phyloP scores from a whole-genome alignment of 2,329 filamentous ascomycete species.

The Xylaria sp. region DNA sequence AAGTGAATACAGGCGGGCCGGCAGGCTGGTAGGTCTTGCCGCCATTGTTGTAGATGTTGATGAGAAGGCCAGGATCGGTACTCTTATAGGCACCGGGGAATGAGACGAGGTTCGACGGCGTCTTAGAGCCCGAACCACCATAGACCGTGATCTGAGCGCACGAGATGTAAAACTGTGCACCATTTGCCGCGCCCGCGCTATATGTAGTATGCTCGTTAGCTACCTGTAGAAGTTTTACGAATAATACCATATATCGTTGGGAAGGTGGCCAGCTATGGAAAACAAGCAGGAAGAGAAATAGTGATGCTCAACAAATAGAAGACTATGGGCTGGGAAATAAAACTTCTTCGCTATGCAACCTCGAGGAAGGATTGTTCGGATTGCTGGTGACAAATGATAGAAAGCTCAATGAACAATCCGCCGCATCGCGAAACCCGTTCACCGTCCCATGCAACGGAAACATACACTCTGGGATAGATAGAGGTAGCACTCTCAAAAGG shows the following conservation, averaged over 20 bases:
- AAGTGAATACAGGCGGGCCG: conserved; percentile 36
- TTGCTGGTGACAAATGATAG: too few relatives aligned
- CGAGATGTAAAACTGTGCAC: conserved; percentile 53
- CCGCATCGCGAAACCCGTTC: too few relatives aligned
- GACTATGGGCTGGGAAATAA: too few relatives aligned
- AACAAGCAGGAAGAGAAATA: too few relatives aligned
- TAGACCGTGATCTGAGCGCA: conserved; percentile 52
- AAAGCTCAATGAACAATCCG: background rate
- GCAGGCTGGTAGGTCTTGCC: conserved; percentile 46
- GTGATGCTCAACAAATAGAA: too few relatives aligned
- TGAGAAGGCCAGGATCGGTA: conserved; percentile 49
- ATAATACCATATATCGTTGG: background rate
- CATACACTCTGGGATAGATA: background rate
- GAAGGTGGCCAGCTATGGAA: too few relatives aligned
- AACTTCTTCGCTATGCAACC: background rate
- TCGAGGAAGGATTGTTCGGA: background rate
- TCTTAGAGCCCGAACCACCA: conserved; percentile 48
- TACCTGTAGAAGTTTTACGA: background rate
- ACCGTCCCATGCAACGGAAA: background rate
- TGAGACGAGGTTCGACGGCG: conserved; percentile 45
- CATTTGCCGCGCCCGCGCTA: conserved; percentile 46
- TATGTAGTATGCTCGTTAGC: conserved; percentile 4
- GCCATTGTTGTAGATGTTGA: conserved; percentile 51
- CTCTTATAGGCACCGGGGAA: conserved; percentile 54
- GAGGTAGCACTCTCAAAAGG: background rate